These are phyloP conservation scores for Plectosphaerella plurivora DNA, from an alignment of 2,329 filamentous ascomycete species.

Conservation along the genomic window DNA sequence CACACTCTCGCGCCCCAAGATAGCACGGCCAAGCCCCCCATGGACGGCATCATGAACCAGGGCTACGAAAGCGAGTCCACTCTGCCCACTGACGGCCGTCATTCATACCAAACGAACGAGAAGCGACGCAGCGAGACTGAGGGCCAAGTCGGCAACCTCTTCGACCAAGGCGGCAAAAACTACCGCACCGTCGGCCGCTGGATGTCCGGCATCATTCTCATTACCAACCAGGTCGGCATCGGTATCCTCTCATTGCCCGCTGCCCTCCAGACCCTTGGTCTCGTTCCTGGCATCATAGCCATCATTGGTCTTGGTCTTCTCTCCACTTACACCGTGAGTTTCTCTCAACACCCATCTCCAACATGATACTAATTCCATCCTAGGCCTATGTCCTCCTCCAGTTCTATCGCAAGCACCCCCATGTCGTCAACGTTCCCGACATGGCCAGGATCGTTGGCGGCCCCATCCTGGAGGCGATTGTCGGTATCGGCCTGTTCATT, in stretches of 20 bases:
- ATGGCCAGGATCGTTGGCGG: conserved; percentile 53
- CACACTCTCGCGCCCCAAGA: not conserved
- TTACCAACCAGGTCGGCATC: conserved; percentile 29
- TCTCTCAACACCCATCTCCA: too few relatives aligned
- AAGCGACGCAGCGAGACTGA: not conserved
- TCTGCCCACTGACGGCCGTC: not conserved
- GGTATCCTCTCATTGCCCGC: conserved; percentile 65
- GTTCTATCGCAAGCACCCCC: conserved; percentile 64
- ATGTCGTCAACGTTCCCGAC: conserved; percentile 67
- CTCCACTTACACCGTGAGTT: conserved; percentile 49
- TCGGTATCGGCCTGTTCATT: conserved; percentile 59
- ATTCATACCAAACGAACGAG: not conserved
- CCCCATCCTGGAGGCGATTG: conserved; percentile 16
- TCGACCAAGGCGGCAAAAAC: conserved; percentile 24
- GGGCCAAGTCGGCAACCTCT: conserved; percentile 16
- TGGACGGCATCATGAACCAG: not conserved
- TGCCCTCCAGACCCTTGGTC: conserved; percentile 63
- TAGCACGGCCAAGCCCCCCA: not conserved
- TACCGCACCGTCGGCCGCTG: conserved; percentile 28
- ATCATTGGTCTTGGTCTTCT: conserved; percentile 61
- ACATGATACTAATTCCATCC: too few relatives aligned
- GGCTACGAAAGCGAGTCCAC: not conserved
- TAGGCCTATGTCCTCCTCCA: conserved; percentile 47
- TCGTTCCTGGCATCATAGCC: conserved; percentile 64
- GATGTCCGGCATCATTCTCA: conserved; percentile 25